phyloP scores from a whole-genome alignment of 2,329 filamentous ascomycete genomes.

The Verticillium zaregamsianum region DNA sequence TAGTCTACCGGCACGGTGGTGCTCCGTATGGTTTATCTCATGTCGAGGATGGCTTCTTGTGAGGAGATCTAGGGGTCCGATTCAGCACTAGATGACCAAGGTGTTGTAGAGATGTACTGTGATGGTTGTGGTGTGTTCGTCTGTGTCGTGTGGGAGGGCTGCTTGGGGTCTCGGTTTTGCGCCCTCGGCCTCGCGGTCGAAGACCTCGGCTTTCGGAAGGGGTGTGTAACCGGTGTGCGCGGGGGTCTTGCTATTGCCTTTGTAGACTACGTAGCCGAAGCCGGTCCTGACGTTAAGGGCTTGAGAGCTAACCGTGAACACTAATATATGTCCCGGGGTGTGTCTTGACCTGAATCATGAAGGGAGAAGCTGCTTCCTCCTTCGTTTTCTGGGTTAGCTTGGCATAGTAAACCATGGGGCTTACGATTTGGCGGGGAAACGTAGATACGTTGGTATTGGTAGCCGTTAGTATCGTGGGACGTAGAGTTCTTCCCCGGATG shows the following conservation, averaged over 20 bases:
- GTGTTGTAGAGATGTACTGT: conserved; percentile 12
- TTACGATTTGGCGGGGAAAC: no score
- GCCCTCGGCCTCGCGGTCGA: conserved; percentile 10
- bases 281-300: neutral
- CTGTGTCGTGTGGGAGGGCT: conserved; percentile 1
- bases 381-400: no score
- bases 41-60: conserved; percentile 11
- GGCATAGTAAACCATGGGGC: no score
- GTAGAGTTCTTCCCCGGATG: no score
- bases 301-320: no score
- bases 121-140: conserved; percentile 4
- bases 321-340: no score
- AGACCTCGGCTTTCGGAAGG: conserved; percentile 9
- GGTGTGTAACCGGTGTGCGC: conserved; percentile 3
- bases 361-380: no score
- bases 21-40: neutral
- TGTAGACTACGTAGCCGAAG: conserved; percentile 9
- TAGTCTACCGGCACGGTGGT: neutral
- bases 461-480: no score
- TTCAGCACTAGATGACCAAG: conserved; percentile 8
- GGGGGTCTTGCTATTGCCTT: neutral
- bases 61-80: conserved; percentile 11
- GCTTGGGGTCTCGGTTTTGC: conserved; percentile 7
- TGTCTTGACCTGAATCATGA: no score
- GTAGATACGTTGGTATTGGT: no score